A percentile compares a stretch with the other conserved stretches of the same genome.
phyloP scores from a whole-genome alignment of 768 basidiomycete species.

The Psilocybe tampanensis region DNA sequence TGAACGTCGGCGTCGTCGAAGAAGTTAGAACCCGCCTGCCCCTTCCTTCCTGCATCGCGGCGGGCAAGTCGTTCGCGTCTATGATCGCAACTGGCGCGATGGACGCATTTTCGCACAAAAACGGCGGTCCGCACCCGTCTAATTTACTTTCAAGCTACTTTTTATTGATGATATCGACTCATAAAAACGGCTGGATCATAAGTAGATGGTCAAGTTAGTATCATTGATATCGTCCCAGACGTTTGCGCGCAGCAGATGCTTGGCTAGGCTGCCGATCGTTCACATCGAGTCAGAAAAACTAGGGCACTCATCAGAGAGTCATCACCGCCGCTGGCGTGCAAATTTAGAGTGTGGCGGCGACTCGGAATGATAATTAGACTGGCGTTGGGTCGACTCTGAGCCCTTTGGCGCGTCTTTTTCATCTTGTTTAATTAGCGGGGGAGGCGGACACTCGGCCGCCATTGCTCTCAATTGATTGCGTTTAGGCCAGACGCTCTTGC shows the following conservation, averaged over 20 bases:
- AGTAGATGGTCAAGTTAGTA: background rate
- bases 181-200: background rate
- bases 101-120: background rate
- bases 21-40: no score
- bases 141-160: constrained; percentile 26
- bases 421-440: constrained; percentile 10
- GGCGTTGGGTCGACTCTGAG: constrained; percentile 7
- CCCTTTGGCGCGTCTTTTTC: background rate
- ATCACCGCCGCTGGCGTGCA: background rate
- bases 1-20: background rate
- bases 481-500: background rate
- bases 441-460: background rate
- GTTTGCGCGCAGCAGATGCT: background rate
- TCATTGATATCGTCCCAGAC: background rate
- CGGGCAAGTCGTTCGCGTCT: constrained; percentile 2
- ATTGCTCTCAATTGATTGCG: background rate
- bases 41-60: constrained; percentile 4
- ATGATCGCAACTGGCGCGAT: background rate
- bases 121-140: constrained; percentile 26
- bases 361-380: background rate
- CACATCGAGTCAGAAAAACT: background rate
- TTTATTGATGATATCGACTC: no score
- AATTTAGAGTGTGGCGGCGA: constrained; percentile 7
- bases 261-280: background rate
- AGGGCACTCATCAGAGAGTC: background rate